phyloP scores from a whole-genome alignment of 768 basidiomycete genomes.

The Tricholoma saponaceum region DNA sequence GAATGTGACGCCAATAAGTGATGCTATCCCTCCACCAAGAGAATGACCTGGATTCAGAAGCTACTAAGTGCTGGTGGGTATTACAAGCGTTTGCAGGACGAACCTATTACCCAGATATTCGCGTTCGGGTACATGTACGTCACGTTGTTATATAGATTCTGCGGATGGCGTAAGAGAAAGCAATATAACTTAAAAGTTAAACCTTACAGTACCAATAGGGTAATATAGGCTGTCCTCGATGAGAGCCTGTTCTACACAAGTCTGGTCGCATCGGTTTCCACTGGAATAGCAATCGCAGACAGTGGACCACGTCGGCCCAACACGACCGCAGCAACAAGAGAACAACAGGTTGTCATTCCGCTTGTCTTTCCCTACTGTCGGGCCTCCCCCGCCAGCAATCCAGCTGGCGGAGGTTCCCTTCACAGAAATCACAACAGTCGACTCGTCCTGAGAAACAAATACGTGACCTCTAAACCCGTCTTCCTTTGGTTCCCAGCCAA shows the following conservation, averaged over 20 bases:
- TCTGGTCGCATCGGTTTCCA: constrained; percentile 70
- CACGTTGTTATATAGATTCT: constrained; percentile 94
- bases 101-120: constrained; percentile 83
- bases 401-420: constrained; percentile 90
- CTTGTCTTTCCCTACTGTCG: constrained; percentile 86
- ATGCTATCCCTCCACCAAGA: constrained; percentile 81
- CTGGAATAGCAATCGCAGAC: constrained; percentile 88
- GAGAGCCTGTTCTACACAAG: constrained; percentile 76
- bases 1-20: constrained; percentile 84
- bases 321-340: constrained; percentile 92
- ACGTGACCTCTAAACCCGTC: constrained; percentile 92
- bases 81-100: constrained; percentile 1
- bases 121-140: constrained; percentile 86
- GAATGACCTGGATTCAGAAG: constrained; percentile 48
- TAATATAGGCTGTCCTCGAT: constrained; percentile 86
- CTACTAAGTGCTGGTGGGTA: background rate
- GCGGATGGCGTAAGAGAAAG: background rate
- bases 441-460: constrained; percentile 80
- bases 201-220: constrained; percentile 72
- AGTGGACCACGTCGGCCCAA: constrained; percentile 91
- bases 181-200: background rate
- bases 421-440: constrained; percentile 81
- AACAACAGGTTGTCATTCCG: constrained; percentile 94
- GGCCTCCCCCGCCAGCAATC: constrained; percentile 66
- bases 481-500: constrained; percentile 88